A percentile compares a stretch with the other conserved stretches of the same genome.
Evolutionary conservation across 306 rosid species (phyloP).

Genomic region (Quercus parvula): DNA sequence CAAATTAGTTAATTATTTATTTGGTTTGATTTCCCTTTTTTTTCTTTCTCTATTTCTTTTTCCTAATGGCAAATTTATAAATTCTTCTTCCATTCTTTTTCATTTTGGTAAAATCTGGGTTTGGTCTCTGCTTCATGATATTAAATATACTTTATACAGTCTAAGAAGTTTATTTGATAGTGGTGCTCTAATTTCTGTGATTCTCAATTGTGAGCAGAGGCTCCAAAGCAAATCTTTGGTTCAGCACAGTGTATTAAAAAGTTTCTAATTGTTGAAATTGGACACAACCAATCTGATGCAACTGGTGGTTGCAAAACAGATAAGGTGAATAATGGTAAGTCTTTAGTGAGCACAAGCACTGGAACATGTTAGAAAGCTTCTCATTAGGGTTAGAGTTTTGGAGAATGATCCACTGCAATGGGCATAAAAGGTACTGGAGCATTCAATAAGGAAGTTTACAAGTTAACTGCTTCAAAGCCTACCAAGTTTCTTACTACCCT

Average conservation of each 20-base stretch:
- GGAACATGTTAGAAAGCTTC: conserved; percentile 88
- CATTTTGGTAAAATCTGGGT: too few species aligned
- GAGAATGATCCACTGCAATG: conserved; percentile 79
- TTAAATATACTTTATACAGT: too few species aligned
- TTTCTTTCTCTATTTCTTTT: too few species aligned
- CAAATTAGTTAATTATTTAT: too few species aligned
- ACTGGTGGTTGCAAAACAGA: conserved; percentile 39
- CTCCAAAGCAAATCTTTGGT: conserved; percentile 73
- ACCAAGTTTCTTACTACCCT: conserved; percentile 65
- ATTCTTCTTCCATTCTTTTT: too few species aligned
- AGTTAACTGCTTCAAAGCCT: conserved; percentile 95
- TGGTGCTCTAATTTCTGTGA: not conserved
- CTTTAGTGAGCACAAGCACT: conserved; percentile 87
- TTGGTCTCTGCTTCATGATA: too few species aligned
- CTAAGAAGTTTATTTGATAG: not conserved
- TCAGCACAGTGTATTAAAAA: conserved; percentile 43
- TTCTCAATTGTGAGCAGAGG: conserved; percentile 84
- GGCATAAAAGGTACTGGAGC: conserved; percentile 70
- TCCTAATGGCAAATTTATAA: too few species aligned
- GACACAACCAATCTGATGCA: conserved; percentile 51
- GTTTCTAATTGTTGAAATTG: conserved; percentile 57
- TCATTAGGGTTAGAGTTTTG: conserved; percentile 88
- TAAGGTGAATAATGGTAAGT: conserved; percentile 45
- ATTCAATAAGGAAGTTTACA: conserved; percentile 88
- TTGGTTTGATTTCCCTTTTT: too few species aligned